Percentiles rank a stretch among this genome's conserved stretches.
Evolutionary conservation across 202 grass and related monocot species (phyloP).

Genomic region (Tripidium arundinaceum): DNA sequence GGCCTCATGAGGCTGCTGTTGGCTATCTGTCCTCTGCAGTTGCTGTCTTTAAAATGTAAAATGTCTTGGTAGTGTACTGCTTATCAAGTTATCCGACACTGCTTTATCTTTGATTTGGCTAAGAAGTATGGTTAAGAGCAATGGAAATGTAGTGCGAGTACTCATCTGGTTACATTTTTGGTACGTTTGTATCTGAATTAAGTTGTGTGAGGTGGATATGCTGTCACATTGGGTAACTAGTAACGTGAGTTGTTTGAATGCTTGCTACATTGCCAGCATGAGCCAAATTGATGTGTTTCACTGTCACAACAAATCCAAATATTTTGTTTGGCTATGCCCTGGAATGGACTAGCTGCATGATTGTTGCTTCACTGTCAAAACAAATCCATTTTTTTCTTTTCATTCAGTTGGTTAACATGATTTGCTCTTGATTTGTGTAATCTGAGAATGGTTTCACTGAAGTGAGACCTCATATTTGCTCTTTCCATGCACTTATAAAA

Average conservation of each 20-base stretch:
- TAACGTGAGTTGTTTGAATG: not conserved
- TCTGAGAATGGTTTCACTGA: not conserved
- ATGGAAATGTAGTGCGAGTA: constrained; percentile 23
- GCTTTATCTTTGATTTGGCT: not conserved
- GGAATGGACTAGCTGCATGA: not conserved
- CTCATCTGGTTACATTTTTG: constrained; percentile 31
- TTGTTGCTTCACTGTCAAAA: too few species aligned
- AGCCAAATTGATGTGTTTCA: not conserved
- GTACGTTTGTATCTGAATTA: constrained; percentile 14
- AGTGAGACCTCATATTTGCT: not conserved
- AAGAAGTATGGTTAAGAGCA: constrained; percentile 3
- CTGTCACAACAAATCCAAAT: not conserved
- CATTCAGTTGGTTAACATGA: not conserved
- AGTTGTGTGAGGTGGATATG: not conserved
- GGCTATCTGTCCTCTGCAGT: not conserved
- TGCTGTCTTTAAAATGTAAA: not conserved
- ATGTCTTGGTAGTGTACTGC: not conserved
- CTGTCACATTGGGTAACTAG: not conserved
- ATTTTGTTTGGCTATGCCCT: not conserved
- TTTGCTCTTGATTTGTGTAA: not conserved
- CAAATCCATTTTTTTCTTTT: too few species aligned
- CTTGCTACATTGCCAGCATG: not conserved
- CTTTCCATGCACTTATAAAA: not conserved
- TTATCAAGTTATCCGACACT: not conserved
- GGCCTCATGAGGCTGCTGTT: not conserved